These are phyloP conservation scores for Aspergillus pseudoviridinutans DNA, from an alignment of 2,329 filamentous ascomycete genomes.

Conservation along the genomic window DNA sequence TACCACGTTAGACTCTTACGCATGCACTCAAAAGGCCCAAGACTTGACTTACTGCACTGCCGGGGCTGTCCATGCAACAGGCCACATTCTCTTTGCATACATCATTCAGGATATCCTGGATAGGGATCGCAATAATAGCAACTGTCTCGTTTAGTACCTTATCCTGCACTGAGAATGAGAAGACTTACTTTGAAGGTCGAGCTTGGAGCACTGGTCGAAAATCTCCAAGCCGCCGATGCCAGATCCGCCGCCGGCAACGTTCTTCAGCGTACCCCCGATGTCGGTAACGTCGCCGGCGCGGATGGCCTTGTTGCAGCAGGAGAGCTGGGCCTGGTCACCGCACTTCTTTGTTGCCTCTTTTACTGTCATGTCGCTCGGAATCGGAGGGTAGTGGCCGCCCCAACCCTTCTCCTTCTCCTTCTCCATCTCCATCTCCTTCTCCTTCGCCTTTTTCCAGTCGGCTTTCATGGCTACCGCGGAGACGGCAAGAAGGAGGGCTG, in stretches of 20 bases:
- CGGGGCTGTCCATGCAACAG: constrained; percentile 29
- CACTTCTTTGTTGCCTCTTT: constrained; percentile 31
- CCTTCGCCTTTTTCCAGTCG: too few relatives aligned
- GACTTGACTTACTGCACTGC: constrained; percentile 22
- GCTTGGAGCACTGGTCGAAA: constrained; percentile 39
- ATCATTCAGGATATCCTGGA: constrained; percentile 32
- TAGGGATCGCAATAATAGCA: constrained; percentile 21
- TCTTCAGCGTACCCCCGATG: constrained; percentile 27
- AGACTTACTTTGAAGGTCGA: constrained; percentile 27
- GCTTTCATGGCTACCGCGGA: constrained; percentile 19
- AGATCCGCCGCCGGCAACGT: constrained; percentile 29
- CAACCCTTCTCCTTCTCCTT: constrained; percentile 13
- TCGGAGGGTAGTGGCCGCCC: constrained; percentile 21
- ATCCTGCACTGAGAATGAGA: neutral
- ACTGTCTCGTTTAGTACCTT: constrained; percentile 16
- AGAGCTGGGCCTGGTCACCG: constrained; percentile 32
- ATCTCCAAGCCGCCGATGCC: constrained; percentile 30
- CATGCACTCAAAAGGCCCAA: neutral
- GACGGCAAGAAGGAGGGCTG: constrained; percentile 27
- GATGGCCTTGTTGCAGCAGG: constrained; percentile 36
- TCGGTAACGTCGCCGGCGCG: constrained; percentile 30
- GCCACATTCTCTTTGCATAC: constrained; percentile 38
- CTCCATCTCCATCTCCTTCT: constrained; percentile 2
- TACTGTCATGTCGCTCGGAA: constrained; percentile 27
- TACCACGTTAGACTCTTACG: neutral